These are phyloP conservation scores for Hamiltosporidium magnivora DNA, from an alignment of 371 early-diverging fungal genomes.

Conservation along the genomic window DNA sequence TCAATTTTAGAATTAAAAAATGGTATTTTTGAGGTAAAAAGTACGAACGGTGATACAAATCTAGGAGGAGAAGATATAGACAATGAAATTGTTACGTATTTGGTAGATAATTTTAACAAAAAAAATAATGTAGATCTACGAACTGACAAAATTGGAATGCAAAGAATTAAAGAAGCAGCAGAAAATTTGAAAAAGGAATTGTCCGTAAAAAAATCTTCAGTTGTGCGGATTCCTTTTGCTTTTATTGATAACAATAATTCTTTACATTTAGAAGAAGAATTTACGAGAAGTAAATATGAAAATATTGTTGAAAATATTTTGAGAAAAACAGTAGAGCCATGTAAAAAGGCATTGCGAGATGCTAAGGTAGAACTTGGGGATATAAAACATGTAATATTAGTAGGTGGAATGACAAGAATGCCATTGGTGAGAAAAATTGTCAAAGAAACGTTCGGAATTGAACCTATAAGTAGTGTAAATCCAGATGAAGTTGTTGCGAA, in stretches of 20 bases:
- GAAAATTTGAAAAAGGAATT: conserved; percentile 96
- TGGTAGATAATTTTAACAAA: conserved; percentile 70
- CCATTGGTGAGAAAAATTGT: conserved; percentile 86
- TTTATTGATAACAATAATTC: neutral
- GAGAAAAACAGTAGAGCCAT: conserved; percentile 74
- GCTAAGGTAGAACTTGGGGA: conserved; percentile 67
- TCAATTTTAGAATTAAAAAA: conserved; percentile 85
- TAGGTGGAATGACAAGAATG: conserved; percentile 96
- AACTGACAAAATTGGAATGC: conserved; percentile 59
- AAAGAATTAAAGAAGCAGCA: conserved; percentile 71
- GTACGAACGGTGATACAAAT: conserved; percentile 70
- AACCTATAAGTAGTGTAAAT: conserved; percentile 80
- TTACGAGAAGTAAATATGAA: conserved; percentile 80
- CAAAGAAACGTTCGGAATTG: conserved; percentile 69
- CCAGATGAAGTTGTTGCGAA: conserved; percentile 97
- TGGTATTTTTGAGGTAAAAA: conserved; percentile 80
- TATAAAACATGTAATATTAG: conserved; percentile 85
- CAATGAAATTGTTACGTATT: conserved; percentile 64
- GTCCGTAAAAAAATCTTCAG: conserved; percentile 58
- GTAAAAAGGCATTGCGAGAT: conserved; percentile 85
- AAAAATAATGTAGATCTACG: conserved; percentile 59
- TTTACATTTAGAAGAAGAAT: neutral
- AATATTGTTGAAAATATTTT: conserved; percentile 65
- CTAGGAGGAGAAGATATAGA: conserved; percentile 98
- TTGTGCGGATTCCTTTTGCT: neutral